phyloP scores from a whole-genome alignment of 1,284 basidiomycete genomes.

The Cutaneotrichosporon dermatis region DNA sequence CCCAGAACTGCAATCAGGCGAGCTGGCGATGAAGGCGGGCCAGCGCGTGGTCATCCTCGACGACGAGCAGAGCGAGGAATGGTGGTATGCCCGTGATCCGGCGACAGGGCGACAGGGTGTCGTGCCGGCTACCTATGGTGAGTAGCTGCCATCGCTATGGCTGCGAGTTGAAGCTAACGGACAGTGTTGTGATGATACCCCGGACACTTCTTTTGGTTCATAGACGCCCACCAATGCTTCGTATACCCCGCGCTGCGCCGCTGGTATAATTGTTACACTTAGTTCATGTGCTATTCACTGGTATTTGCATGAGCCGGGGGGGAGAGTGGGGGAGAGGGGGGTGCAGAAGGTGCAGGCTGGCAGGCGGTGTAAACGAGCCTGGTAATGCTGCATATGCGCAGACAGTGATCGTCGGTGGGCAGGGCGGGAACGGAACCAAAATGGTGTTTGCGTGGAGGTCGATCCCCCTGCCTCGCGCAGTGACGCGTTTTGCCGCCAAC shows the following conservation, averaged over 20 bases:
- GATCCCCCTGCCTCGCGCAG: too few species aligned
- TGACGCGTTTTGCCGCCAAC: too few species aligned
- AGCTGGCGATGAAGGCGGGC: conserved; percentile 43
- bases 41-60: conserved; percentile 40
- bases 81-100: conserved; percentile 85
- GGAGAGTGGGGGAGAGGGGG: background rate
- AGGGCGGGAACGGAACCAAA: too few species aligned
- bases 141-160: conserved; percentile 13
- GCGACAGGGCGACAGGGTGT: conserved; percentile 75
- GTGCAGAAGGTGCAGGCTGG: too few species aligned
- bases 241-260: background rate
- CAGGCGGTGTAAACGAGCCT: too few species aligned
- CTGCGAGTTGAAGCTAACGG: background rate
- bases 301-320: background rate
- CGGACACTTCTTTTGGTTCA: conserved; percentile 5
- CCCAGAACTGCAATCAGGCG: conserved; percentile 40
- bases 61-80: conserved; percentile 55
- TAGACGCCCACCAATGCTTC: background rate
- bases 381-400: too few species aligned
- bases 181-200: conserved; percentile 6
- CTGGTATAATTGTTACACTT: conserved; percentile 2
- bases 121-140: conserved; percentile 73
- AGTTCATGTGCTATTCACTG: conserved; percentile 5
- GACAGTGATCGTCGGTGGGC: too few species aligned
- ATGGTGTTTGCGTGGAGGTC: too few species aligned